Percentiles rank a stretch among this genome's conserved stretches.
phyloP scores from a whole-genome alignment of 148 eudicot genomes.

The Dianthus caryophyllus region DNA sequence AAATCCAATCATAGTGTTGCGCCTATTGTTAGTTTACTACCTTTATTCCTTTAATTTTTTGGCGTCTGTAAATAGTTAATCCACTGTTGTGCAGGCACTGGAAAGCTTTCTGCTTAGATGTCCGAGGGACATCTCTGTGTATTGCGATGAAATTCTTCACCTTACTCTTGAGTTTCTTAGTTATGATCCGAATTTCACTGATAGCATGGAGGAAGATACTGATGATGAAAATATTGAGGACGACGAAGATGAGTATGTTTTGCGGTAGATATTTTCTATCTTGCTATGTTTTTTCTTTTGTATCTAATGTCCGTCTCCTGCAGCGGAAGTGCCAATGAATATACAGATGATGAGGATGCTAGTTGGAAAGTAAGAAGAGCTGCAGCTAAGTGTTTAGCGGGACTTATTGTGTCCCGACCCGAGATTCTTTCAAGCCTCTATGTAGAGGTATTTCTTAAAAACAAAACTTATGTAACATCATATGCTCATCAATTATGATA shows the following conservation, averaged over 20 bases:
- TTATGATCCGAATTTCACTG: conserved; percentile 97
- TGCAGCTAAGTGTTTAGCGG: conserved; percentile 94
- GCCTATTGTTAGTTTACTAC: background rate
- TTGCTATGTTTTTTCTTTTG: background rate
- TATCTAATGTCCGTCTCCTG: conserved; percentile 24
- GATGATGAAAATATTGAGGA: conserved; percentile 73
- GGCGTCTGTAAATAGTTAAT: background rate
- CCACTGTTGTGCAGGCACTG: conserved; percentile 56
- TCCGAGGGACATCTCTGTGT: conserved; percentile 74
- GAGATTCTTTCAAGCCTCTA: conserved; percentile 83
- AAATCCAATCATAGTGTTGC: background rate
- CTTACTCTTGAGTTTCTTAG: conserved; percentile 86
- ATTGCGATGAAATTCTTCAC: conserved; percentile 72
- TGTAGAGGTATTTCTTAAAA: conserved; percentile 50
- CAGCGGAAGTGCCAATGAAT: conserved; percentile 94
- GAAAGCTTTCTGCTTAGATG: conserved; percentile 96
- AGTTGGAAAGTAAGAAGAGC: conserved; percentile 99
- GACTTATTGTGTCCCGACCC: conserved; percentile 92
- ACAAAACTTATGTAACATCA: background rate
- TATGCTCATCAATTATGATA: background rate
- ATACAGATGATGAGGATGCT: conserved; percentile 95
- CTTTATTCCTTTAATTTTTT: background rate
- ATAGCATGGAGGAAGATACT: conserved; percentile 95
- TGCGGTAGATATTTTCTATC: conserved; percentile 6
- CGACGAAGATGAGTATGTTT: conserved; percentile 90